Base-by-base conservation (phyloP, 2,329 filamentous ascomycete genomes). In the Sclerotinia nivalis region DNA sequence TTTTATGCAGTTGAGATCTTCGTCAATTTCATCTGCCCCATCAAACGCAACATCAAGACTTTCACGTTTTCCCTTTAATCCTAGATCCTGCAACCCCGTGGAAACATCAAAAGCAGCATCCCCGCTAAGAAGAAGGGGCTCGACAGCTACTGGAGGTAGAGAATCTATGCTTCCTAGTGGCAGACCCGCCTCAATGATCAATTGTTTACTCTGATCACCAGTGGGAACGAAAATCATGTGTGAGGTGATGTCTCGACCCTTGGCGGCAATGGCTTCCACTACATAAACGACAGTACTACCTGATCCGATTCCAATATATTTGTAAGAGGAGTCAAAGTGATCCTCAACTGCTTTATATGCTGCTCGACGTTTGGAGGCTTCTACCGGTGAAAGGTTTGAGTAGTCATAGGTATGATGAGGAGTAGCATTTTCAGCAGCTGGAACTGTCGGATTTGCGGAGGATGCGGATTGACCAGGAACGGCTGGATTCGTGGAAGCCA, bases 1-100 rank as follows among this genome's bases (percentile, higher is more conserved):
- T 84, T 98, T 98, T 83, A 99, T 98, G 78, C 95, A 93, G 81
- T 98, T 99, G 71, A 99, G 83, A 66, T 96, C 92, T 60, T 93
- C 89, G 79, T 99, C 96, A 45, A 99, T 93, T 83, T 99, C 96
- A 79, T 99, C 96, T 5, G 96, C 96, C 68, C 96, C 96, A 78
- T 99, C 96, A 79, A 99, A 99, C 64, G 92, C 92, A 25, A 98
- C 91, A 77, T 98, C 95, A 40, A 99, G 86, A 78, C 89, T 81
- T 71, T 81, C 77, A 59, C 82, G 74, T 70, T 78, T 79, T 60
- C 78, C 78, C 54, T 76, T 80, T 52, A 79, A 69, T 12, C 77
- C 77, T 37, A 79, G 58, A 68, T 79, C 78, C 61, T 78, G 74
- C 28, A 77, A 64, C 45, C 77, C 77, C 18, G 76, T 77, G 68